phyloP scores from a whole-genome alignment of 2,329 filamentous ascomycete species.

The Tympanopsis confertula region DNA sequence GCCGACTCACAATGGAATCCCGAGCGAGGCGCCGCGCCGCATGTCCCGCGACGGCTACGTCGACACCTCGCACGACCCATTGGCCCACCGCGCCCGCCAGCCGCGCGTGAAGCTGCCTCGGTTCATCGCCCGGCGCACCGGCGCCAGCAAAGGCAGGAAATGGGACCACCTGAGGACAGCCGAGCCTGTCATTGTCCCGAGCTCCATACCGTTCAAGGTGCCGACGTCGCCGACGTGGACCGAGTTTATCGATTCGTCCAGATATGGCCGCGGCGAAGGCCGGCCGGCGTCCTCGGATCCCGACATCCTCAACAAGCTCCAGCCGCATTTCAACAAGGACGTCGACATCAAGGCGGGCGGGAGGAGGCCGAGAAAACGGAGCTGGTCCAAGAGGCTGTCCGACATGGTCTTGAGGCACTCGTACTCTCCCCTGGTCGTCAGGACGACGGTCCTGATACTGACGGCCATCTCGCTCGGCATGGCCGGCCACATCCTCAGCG shows the following conservation, averaged over 20 bases:
- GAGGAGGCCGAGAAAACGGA: conserved; percentile 31
- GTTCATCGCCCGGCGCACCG: background rate
- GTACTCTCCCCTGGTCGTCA: conserved; percentile 74
- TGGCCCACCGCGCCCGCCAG: background rate
- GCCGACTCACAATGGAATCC: background rate
- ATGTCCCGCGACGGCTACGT: background rate
- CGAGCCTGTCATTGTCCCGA: background rate
- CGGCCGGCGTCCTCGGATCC: background rate
- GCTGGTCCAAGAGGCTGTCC: conserved; percentile 45
- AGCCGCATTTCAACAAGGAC: background rate
- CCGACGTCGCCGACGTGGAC: background rate
- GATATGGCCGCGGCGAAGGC: background rate
- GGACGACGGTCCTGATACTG: conserved; percentile 71
- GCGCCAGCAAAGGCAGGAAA: background rate
- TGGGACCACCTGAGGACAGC: background rate
- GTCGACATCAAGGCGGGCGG: background rate
- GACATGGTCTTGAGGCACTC: conserved; percentile 65
- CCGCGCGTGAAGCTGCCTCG: background rate
- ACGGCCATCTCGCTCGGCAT: conserved; percentile 73
- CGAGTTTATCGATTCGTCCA: background rate
- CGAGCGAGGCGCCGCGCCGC: background rate
- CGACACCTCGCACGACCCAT: background rate
- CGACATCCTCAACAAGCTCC: background rate
- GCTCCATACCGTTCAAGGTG: background rate
- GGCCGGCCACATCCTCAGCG: conserved; percentile 60